Evolutionary conservation across 2,329 filamentous ascomycete genomes (phyloP).

Genomic region (Monilinia fructicola): DNA sequence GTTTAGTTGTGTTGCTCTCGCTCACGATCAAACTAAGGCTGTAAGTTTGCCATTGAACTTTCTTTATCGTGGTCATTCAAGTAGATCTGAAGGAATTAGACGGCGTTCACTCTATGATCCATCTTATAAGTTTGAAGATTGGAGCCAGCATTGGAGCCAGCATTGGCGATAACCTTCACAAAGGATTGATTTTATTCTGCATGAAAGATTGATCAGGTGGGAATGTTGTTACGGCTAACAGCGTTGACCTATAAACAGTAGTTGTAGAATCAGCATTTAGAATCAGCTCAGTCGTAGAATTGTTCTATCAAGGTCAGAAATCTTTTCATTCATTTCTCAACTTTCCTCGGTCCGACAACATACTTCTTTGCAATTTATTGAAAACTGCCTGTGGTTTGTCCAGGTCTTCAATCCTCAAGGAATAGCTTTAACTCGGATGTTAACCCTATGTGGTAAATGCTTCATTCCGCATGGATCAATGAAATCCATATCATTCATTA

Average conservation of each 20-base stretch:
- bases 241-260: neutral
- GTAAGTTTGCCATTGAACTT: slow-evolving; percentile 2
- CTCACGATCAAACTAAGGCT: neutral
- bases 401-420: too few species aligned
- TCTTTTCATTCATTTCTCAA: too few species aligned
- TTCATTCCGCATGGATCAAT: neutral
- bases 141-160: too few species aligned
- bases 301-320: neutral
- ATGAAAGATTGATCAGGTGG: neutral
- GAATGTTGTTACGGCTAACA: neutral
- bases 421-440: neutral
- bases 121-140: neutral
- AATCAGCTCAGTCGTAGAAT: neutral
- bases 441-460: neutral
- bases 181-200: neutral
- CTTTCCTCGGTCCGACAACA: neutral
- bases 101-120: neutral
- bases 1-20: slow-evolving; percentile 39
- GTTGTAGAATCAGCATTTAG: neutral
- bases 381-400: neutral
- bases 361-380: neutral
- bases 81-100: neutral
- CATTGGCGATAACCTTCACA: neutral
- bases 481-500: neutral
- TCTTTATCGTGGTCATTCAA: neutral